Conservation (phyloP, 257 asterid species). For the Fraxinus quadrangulata region DNA sequence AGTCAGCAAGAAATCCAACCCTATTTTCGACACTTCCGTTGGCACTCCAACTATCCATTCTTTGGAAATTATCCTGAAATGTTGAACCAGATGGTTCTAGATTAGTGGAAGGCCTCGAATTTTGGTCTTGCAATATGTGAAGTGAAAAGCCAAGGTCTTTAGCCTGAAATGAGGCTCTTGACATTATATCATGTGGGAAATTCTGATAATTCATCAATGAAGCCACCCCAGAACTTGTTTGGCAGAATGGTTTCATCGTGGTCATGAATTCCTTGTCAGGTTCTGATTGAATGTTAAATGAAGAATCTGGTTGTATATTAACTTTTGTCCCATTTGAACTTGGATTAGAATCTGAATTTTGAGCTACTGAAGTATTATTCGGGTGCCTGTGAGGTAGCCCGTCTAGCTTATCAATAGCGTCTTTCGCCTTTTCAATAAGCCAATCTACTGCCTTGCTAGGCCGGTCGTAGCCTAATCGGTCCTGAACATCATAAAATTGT, state of each 20-base stretch:
- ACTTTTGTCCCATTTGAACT: constrained; percentile 23
- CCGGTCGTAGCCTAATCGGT: constrained; percentile 63
- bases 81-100: constrained; percentile 21
- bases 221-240: constrained; percentile 21
- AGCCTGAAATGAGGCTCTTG: constrained; percentile 30
- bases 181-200: constrained; percentile 23
- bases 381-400: constrained; percentile 4
- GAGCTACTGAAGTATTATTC: background rate
- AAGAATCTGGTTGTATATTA: constrained; percentile 17
- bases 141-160: constrained; percentile 57
- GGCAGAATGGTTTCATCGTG: constrained; percentile 42
- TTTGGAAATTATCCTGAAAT: constrained; percentile 34
- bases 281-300: constrained; percentile 19
- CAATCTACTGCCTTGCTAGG: constrained; percentile 72
- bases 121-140: constrained; percentile 33
- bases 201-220: constrained; percentile 31
- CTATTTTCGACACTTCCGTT: constrained; percentile 15
- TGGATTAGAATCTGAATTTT: constrained; percentile 26
- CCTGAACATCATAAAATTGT: constrained; percentile 68
- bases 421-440: constrained; percentile 56
- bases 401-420: constrained; percentile 47
- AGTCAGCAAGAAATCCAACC: constrained; percentile 35
- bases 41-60: constrained; percentile 33
- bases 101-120: constrained; percentile 13
- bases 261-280: constrained; percentile 30